Percentiles rank a stretch among this genome's conserved stretches.
phyloP scores from a whole-genome alignment of 306 rosid species.

The Heteromeles arbutifolia region DNA sequence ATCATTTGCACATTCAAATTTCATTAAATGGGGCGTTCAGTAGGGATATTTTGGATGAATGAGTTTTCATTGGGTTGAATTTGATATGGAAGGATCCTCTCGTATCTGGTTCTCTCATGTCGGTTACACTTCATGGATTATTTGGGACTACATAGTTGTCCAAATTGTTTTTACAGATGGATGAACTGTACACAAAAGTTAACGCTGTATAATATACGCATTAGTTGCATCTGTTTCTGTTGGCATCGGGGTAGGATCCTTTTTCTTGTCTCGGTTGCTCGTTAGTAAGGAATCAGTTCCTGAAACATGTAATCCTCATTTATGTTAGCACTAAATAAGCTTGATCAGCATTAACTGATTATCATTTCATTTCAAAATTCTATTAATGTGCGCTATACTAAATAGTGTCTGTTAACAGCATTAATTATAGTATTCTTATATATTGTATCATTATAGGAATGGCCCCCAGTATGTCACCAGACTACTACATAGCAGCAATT shows the following conservation, averaged over 20 bases:
- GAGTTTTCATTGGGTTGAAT: not conserved
- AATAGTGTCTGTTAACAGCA: slow-evolving; percentile 29
- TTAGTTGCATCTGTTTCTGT: not conserved
- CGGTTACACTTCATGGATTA: not conserved
- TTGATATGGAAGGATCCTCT: not conserved
- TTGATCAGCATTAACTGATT: slow-evolving; percentile 5
- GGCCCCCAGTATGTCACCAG: slow-evolving; percentile 60
- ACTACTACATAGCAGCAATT: slow-evolving; percentile 64
- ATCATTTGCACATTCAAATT: not conserved
- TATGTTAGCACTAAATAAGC: not conserved
- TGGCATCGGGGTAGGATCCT: not conserved
- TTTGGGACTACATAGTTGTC: not conserved
- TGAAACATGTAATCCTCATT: not conserved
- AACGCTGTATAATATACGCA: not conserved
- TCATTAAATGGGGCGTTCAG: not conserved
- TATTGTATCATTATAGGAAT: slow-evolving; percentile 77
- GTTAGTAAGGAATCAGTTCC: not conserved
- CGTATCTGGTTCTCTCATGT: not conserved
- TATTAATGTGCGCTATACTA: slow-evolving; percentile 21
- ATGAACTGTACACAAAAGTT: not conserved
- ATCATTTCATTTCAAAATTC: slow-evolving; percentile 1
- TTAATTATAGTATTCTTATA: slow-evolving; percentile 45
- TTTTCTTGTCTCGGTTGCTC: not conserved
- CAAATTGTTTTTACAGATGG: not conserved
- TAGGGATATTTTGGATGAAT: not conserved